Evolutionary conservation across 257 asterid genomes (phyloP).

Genomic region (Salvia rosmarinus): DNA sequence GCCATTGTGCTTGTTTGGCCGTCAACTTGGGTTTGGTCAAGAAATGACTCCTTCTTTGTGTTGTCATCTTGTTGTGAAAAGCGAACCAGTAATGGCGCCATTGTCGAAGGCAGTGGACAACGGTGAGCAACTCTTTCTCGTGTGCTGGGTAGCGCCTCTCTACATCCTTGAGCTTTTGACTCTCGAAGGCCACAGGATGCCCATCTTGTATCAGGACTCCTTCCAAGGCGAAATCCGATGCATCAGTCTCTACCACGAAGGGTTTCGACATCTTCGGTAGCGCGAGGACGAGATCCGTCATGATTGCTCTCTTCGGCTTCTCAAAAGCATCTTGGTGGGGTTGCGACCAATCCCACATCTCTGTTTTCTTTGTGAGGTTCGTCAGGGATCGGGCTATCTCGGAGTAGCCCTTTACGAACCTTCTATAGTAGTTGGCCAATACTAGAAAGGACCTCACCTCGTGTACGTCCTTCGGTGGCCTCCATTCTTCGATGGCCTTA

Average conservation of each 20-base stretch:
- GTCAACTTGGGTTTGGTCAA: not conserved
- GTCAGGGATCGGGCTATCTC: not conserved
- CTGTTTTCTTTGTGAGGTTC: not conserved
- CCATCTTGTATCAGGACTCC: not conserved
- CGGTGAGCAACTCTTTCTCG: no score
- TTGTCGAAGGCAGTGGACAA: no score
- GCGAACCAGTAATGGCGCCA: no score
- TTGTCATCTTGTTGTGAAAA: no score
- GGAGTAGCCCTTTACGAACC: not conserved
- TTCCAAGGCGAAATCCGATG: not conserved
- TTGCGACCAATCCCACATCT: not conserved
- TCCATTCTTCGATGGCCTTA: not conserved
- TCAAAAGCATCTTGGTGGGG: not conserved
- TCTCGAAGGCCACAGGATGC: not conserved
- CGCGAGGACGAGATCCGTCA: not conserved
- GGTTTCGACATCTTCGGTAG: not conserved
- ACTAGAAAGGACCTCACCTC: not conserved
- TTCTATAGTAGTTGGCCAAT: not conserved
- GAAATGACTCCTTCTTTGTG: not conserved
- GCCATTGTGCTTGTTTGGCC: not conserved
- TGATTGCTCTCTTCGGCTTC: not conserved
- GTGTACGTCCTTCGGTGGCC: not conserved
- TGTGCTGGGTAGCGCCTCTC: not conserved
- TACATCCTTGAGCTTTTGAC: not conserved
- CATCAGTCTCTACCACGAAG: not conserved